Conservation (phyloP, 495 filamentous ascomycete genomes). For the Neurospora terricola region DNA sequence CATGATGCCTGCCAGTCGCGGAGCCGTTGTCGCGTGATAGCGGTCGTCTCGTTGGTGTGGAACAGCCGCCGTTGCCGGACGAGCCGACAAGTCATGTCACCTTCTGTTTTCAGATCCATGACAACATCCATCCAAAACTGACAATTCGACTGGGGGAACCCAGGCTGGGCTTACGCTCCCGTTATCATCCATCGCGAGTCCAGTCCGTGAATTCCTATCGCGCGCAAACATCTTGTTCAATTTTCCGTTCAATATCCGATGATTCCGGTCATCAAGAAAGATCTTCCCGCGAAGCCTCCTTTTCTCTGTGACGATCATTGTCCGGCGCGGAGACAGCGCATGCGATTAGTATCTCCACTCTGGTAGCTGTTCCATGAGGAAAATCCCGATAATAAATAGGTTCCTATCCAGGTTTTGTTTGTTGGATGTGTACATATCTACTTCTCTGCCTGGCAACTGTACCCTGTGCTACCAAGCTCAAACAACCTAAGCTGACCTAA, state of each 20-base stretch:
- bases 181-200: not conserved
- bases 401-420: not conserved
- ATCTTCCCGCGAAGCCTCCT: not conserved
- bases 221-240: not conserved
- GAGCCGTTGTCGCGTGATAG: not conserved
- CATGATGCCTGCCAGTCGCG: not conserved
- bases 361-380: not conserved
- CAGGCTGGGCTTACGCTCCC: not conserved
- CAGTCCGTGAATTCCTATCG: not conserved
- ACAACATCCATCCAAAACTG: not conserved
- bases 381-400: not conserved
- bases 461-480: not conserved
- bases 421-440: not conserved
- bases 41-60: not conserved
- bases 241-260: not conserved
- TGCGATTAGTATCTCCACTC: not conserved
- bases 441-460: not conserved
- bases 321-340: not conserved
- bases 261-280: not conserved
- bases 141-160: not conserved
- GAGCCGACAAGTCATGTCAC: not conserved
- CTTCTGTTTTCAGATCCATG: not conserved
- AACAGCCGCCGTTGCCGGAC: not conserved
- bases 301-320: not conserved
- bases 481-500: not conserved